Base-by-base conservation (phyloP, 306 rosid species). In the cucumber (Cucumis sativus) region DNA sequence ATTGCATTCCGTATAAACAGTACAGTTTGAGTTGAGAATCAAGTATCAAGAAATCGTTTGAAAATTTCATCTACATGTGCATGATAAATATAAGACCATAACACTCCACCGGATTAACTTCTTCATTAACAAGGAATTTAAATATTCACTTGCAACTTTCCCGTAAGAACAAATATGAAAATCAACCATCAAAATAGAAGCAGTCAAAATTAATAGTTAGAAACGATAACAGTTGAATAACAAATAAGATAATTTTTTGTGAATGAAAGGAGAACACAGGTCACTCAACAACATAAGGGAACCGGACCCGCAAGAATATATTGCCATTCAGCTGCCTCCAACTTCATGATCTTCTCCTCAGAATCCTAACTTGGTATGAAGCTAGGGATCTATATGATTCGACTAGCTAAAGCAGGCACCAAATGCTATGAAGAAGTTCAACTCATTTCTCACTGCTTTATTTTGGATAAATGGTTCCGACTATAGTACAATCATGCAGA, bases 1-100 rank as follows among this genome's bases (percentile, higher is more conserved):
- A 89, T 62, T 92, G 97, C 99, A 83, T 92, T 88, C 99, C 99
- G 92, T 79, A 96, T 84, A 85, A 96, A 89, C 78, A 96, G 93
- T 91, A 92, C 99, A n/a, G 92, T 97, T 78, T 92, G 98, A 0
- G 99, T 92, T 28, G 30, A 28, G 30, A 28, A 82, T 96, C 97
- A 56, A 96, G 98, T n/a, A 96, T 85, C 82, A 96, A 88, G 79
- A 91, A 85, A 85, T 96, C 99, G 85, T 96, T 91, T 92, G 91
- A 84, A 83, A 78, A 96, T 80, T 84, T 96, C 99, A 79, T 96
- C 98, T 70, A 85, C 88, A 98, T 96, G 87, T 55, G 80, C 84
- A 74, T 72, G 63, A 74, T 67, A 75, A 71, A 37, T 41, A 80
- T 45, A 66, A 79, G 81, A 66, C 67, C 55, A 72, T 78, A 83